Conservation (phyloP, 2,329 filamentous ascomycete species). For the Thelonectria discophora region DNA sequence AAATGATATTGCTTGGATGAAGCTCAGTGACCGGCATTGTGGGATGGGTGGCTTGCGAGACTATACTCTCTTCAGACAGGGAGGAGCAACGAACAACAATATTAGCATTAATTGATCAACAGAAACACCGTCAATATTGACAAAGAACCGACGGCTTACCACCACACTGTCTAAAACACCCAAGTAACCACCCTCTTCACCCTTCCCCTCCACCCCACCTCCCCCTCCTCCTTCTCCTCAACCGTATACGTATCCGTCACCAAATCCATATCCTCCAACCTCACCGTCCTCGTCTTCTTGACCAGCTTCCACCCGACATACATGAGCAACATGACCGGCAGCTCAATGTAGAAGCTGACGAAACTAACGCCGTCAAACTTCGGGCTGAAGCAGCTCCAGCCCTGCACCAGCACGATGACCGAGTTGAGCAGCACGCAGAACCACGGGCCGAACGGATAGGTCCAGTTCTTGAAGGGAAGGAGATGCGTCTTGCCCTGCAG, state of each 20-base stretch:
- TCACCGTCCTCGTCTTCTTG: conserved; percentile 68
- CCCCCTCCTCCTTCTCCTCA: conserved; percentile 40
- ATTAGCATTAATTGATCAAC: too few species aligned
- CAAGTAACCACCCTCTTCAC: conserved; percentile 45
- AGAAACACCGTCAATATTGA: neutral
- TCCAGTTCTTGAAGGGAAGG: conserved; percentile 73
- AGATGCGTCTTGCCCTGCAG: conserved; percentile 67
- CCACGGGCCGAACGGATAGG: conserved; percentile 69
- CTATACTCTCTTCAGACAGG: too few species aligned
- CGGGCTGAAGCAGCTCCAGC: conserved; percentile 70
- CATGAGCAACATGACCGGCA: conserved; percentile 69
- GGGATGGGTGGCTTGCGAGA: too few species aligned
- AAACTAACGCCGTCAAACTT: conserved; percentile 66
- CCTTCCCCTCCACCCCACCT: conserved; percentile 59
- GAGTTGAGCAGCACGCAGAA: conserved; percentile 64
- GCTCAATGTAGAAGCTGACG: conserved; percentile 70
- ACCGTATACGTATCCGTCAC: conserved; percentile 67
- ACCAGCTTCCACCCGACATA: conserved; percentile 76
- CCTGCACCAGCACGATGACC: conserved; percentile 70
- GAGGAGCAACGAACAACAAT: too few species aligned
- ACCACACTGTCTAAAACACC: conserved; percentile 40
- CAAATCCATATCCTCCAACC: conserved; percentile 69
- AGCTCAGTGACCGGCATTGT: too few species aligned
- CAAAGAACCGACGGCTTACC: neutral
- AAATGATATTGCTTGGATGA: too few species aligned